These are phyloP conservation scores for Yamadazyma epiphylla DNA, from an alignment of 1,139 yeast species.

Conservation along the genomic window DNA sequence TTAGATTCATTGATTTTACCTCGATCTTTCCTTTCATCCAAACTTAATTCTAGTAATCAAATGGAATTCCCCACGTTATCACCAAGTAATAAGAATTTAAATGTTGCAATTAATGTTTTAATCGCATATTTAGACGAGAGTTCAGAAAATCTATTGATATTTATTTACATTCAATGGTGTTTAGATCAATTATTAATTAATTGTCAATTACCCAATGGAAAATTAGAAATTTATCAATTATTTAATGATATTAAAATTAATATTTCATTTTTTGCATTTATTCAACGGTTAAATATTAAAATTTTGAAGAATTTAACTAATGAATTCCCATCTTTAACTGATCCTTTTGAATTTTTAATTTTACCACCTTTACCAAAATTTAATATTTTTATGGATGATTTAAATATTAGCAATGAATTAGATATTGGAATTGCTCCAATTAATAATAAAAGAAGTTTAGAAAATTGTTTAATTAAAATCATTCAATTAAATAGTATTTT, in stretches of 20 bases:
- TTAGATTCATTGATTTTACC: neutral
- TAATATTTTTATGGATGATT: conserved; percentile 4
- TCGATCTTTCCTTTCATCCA: neutral
- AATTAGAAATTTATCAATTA: conserved; percentile 13
- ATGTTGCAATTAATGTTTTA: conserved; percentile 14
- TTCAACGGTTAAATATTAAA: conserved; percentile 8
- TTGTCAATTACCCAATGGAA: conserved; percentile 11
- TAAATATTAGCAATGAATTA: neutral
- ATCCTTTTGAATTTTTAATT: neutral
- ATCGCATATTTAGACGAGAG: conserved; percentile 28
- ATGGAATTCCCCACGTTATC: conserved; percentile 1
- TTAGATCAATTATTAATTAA: conserved; percentile 8
- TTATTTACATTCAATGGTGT: conserved; percentile 9
- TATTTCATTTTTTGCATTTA: conserved; percentile 18
- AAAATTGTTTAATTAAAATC: conserved; percentile 1
- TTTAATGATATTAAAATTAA: conserved; percentile 23
- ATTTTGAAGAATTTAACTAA: conserved; percentile 1
- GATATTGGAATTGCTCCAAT: neutral
- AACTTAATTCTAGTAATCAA: neutral
- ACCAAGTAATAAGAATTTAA: conserved; percentile 5
- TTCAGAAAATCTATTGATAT: conserved; percentile 5
- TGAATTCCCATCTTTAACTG: conserved; percentile 3
- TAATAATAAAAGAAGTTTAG: neutral
- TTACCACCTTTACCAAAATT: conserved; percentile 6
- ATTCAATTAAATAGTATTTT: conserved; percentile 2